These are phyloP conservation scores for Hippophae rhamnoides DNA, from an alignment of 306 rosid genomes.

Conservation along the genomic window DNA sequence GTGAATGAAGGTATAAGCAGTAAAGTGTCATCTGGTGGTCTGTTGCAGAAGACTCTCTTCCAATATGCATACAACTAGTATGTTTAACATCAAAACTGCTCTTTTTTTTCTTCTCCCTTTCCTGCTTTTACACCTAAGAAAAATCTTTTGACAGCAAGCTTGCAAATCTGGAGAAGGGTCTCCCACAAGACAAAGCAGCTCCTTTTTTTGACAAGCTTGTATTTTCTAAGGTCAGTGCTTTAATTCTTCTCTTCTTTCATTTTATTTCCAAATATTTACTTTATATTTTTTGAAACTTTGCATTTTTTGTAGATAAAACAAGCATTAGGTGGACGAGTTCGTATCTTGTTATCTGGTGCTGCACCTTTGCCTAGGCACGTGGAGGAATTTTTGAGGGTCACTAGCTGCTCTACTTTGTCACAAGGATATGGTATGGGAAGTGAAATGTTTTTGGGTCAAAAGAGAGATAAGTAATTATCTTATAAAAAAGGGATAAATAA, in stretches of 20 bases:
- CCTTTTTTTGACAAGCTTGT: constrained; percentile 79
- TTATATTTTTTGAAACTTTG: constrained; percentile 3
- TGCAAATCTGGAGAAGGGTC: constrained; percentile 67
- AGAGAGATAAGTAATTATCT: no score
- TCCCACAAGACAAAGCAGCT: constrained; percentile 66
- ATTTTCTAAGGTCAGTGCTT: constrained; percentile 54
- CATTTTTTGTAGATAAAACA: constrained; percentile 45
- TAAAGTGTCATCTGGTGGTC: constrained; percentile 65
- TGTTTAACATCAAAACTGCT: constrained; percentile 11
- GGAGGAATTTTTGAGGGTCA: constrained; percentile 76
- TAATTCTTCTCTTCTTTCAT: constrained; percentile 3
- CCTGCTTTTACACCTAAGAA: constrained; percentile 24
- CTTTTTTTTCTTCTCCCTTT: constrained; percentile 11
- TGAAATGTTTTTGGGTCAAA: no score
- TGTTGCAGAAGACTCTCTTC: constrained; percentile 45
- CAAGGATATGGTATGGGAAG: constrained; percentile 72
- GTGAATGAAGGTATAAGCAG: constrained; percentile 39
- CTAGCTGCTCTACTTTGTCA: constrained; percentile 60
- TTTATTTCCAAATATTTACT: neutral
- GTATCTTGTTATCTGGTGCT: constrained; percentile 70
- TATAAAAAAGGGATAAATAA: no score
- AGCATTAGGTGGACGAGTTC: constrained; percentile 72
- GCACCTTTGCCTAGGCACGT: constrained; percentile 81
- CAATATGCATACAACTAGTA: constrained; percentile 79
- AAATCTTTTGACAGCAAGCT: constrained; percentile 43